Evolutionary conservation across 495 filamentous ascomycete genomes (phyloP).

Genomic region (Pseudomonodictys pantanalensis): DNA sequence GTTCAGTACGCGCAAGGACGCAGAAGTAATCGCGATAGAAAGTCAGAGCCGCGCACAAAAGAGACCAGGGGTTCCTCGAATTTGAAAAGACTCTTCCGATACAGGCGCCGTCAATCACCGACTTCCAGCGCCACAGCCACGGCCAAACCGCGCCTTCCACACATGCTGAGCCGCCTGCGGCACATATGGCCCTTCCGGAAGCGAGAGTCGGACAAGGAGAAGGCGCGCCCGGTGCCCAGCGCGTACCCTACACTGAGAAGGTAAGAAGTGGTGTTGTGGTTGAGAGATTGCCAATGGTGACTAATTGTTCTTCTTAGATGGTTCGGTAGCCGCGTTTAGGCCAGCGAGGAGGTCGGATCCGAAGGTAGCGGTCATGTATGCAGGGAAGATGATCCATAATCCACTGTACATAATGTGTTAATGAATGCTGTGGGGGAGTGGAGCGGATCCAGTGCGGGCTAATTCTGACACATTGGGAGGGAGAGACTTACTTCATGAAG

Average conservation of each 20-base stretch:
- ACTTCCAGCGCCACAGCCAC: too few relatives aligned
- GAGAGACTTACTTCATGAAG: conserved; percentile 39
- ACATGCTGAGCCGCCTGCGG: not conserved
- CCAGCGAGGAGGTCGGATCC: conserved; percentile 68
- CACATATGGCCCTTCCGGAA: not conserved
- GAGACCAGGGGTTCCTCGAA: too few relatives aligned
- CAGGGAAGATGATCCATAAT: conserved; percentile 71
- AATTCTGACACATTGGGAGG: not conserved
- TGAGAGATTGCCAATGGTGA: conserved; percentile 1
- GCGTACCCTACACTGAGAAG: conserved; percentile 3
- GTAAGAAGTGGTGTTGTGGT: not conserved
- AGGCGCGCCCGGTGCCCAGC: not conserved
- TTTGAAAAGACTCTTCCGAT: too few relatives aligned
- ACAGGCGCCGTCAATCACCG: too few relatives aligned
- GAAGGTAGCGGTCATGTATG: conserved; percentile 66
- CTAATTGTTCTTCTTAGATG: conserved; percentile 26
- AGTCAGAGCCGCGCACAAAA: too few relatives aligned
- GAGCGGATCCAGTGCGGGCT: too few relatives aligned
- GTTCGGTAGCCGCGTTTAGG: conserved; percentile 50
- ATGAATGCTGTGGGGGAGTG: not conserved
- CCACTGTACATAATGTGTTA: conserved; percentile 51
- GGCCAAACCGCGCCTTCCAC: too few relatives aligned
- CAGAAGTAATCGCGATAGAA: too few relatives aligned
- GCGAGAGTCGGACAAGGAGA: not conserved
- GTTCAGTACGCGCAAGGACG: too few relatives aligned